phyloP scores from a whole-genome alignment of 2,329 filamentous ascomycete genomes.

The Scedosporium boydii region DNA sequence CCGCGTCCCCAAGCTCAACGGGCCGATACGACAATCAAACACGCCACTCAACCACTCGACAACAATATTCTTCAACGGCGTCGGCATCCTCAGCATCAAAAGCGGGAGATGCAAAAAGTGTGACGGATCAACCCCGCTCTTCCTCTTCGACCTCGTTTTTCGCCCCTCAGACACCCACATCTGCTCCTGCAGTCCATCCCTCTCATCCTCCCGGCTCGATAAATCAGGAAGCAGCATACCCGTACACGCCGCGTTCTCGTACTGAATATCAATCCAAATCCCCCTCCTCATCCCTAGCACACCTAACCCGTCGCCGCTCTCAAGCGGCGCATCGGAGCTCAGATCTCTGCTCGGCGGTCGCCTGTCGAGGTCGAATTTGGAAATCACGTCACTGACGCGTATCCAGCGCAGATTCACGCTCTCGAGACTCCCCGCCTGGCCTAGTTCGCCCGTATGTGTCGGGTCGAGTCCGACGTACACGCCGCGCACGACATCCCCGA shows the following conservation, averaged over 20 bases:
- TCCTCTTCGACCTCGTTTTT: not conserved
- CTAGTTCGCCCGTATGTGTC: conserved; percentile 25
- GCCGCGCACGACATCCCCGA: conserved; percentile 51
- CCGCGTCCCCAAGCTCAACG: conserved; percentile 38
- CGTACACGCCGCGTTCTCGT: conserved; percentile 42
- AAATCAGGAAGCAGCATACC: conserved; percentile 38
- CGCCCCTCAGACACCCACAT: not conserved
- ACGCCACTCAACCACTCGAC: conserved; percentile 40
- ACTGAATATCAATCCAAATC: conserved; percentile 38
- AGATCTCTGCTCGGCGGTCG: conserved; percentile 7
- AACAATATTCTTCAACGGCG: conserved; percentile 37
- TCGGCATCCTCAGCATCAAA: conserved; percentile 45
- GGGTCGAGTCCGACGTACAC: conserved; percentile 42
- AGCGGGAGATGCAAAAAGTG: conserved; percentile 40
- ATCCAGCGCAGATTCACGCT: conserved; percentile 40
- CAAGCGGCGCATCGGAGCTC: conserved; percentile 1
- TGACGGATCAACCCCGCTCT: not conserved
- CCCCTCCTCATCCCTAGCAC: conserved; percentile 10
- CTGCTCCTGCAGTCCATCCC: not conserved
- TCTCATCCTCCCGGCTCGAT: not conserved
- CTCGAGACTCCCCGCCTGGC: conserved; percentile 33
- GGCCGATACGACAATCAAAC: conserved; percentile 47
- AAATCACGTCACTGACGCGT: conserved; percentile 19
- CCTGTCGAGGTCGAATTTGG: conserved; percentile 11
- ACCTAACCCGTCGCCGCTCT: conserved; percentile 6